phyloP scores from a whole-genome alignment of 1,139 yeast species.

The Yamadazyma conglobata region DNA sequence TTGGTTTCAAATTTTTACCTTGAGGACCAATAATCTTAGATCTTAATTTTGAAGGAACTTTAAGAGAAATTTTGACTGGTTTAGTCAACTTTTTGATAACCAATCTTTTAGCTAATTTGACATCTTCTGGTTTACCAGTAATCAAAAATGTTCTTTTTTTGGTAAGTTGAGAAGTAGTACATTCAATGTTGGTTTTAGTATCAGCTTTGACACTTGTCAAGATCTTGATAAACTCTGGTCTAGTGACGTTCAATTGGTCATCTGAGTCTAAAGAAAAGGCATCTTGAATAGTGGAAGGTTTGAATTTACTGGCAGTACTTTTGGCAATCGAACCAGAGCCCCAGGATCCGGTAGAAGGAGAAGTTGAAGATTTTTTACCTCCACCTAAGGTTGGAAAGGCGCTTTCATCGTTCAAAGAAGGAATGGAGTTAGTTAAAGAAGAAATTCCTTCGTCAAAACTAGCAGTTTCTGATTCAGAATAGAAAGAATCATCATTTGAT shows the following conservation, averaged over 20 bases:
- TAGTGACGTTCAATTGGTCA: slow-evolving; percentile 61
- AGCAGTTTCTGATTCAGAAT: slow-evolving; percentile 11
- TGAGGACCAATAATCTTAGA: slow-evolving; percentile 85
- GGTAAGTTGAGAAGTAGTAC: slow-evolving; percentile 74
- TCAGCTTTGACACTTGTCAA: slow-evolving; percentile 59
- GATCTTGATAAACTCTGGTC: slow-evolving; percentile 62
- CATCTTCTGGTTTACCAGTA: slow-evolving; percentile 70
- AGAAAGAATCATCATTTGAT: slow-evolving; percentile 12
- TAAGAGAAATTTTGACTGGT: slow-evolving; percentile 59
- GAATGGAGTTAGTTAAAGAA: slow-evolving; percentile 21
- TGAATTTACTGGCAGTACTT: slow-evolving; percentile 17
- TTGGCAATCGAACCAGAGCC: slow-evolving; percentile 23
- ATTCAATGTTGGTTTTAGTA: slow-evolving; percentile 71
- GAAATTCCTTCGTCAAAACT: slow-evolving; percentile 13
- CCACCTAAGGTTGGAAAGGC: slow-evolving; percentile 77
- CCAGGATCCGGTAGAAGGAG: slow-evolving; percentile 16
- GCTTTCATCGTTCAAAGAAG: slow-evolving; percentile 46
- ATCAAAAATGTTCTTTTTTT: slow-evolving; percentile 84
- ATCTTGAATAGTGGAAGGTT: slow-evolving; percentile 55
- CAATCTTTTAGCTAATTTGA: slow-evolving; percentile 70
- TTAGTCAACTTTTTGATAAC: slow-evolving; percentile 75
- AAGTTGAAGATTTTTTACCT: slow-evolving; percentile 17
- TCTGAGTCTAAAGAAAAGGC: slow-evolving; percentile 69
- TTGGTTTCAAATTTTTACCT: slow-evolving; percentile 80
- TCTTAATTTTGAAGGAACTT: slow-evolving; percentile 76